Evolutionary conservation across 371 early-diverging fungal genomes (phyloP).

Genomic region (Saksenaea vasiformis): DNA sequence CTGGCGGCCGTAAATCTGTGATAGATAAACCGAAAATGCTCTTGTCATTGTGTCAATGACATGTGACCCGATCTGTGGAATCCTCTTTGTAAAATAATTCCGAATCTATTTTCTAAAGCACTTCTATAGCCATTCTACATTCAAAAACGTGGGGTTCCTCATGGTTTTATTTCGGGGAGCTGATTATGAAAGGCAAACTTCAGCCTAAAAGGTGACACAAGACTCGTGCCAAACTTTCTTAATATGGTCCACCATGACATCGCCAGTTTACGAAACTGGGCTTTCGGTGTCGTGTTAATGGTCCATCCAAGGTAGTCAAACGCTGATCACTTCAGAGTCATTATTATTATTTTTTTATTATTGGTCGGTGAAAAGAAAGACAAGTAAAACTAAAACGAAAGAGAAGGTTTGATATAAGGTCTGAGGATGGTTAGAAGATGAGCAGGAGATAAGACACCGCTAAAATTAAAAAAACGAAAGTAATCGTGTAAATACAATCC

Average conservation of each 20-base stretch:
- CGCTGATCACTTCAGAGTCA: not conserved
- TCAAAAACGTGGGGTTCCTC: slow-evolving; percentile 4
- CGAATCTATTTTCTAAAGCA: not conserved
- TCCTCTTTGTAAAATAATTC: not conserved
- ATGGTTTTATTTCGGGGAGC: not conserved
- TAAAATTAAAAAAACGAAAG: not conserved
- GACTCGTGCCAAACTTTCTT: slow-evolving; percentile 1
- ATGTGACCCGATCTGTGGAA: not conserved
- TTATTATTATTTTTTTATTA: not conserved
- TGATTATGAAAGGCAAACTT: not conserved
- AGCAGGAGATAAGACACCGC: not conserved
- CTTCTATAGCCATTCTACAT: not conserved
- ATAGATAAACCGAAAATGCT: too few relatives aligned
- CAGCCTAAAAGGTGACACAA: not conserved
- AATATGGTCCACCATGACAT: slow-evolving; percentile 1
- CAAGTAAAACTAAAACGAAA: not conserved
- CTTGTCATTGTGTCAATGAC: slow-evolving; percentile 1
- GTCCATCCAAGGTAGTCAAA: not conserved
- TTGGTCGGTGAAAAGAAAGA: not conserved
- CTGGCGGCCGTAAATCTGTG: too few relatives aligned
- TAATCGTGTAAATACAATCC: not conserved
- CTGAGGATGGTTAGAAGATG: not conserved
- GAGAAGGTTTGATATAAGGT: not conserved
- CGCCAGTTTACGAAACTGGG: not conserved
- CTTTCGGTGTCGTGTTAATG: slow-evolving; percentile 1